These are phyloP conservation scores for Crepidotus sp. DNA, from an alignment of 1,284 basidiomycete genomes.

Conservation along the genomic window DNA sequence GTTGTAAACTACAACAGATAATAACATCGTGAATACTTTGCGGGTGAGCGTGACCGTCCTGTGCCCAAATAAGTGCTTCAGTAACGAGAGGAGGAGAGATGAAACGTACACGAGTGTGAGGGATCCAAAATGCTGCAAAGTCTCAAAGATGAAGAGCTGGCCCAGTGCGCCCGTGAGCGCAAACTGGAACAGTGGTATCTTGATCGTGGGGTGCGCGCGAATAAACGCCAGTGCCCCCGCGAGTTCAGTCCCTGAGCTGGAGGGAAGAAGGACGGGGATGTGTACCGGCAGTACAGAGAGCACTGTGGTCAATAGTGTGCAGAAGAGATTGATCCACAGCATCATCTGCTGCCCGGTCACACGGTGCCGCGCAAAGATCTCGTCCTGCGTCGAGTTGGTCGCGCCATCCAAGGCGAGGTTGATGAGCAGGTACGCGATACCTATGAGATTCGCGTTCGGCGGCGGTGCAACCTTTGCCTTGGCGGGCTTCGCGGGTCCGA, in stretches of 20 bases:
- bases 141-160: conserved; percentile 98
- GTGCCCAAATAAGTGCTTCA: conserved; percentile 5
- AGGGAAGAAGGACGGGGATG: conserved; percentile 69
- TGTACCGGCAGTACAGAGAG: conserved; percentile 66
- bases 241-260: conserved; percentile 57
- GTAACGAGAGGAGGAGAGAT: neutral
- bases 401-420: conserved; percentile 91
- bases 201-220: conserved; percentile 67
- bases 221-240: conserved; percentile 70
- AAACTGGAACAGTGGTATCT: conserved; percentile 76
- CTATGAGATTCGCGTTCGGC: conserved; percentile 49
- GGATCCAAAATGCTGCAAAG: conserved; percentile 91
- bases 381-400: conserved; percentile 97
- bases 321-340: conserved; percentile 92
- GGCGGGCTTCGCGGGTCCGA: conserved; percentile 42
- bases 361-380: conserved; percentile 77
- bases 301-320: conserved; percentile 58
- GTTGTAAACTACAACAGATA: conserved; percentile 89
- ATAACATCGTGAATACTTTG: conserved; percentile 96
- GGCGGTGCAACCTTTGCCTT: conserved; percentile 31
- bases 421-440: conserved; percentile 67
- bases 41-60: conserved; percentile 94
- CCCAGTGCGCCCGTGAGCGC: conserved; percentile 88
- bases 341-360: conserved; percentile 98
- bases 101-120: conserved; percentile 79